Evolutionary conservation across 148 eudicot genomes (phyloP).

Genomic region (Chenopodium berlandieri): DNA sequence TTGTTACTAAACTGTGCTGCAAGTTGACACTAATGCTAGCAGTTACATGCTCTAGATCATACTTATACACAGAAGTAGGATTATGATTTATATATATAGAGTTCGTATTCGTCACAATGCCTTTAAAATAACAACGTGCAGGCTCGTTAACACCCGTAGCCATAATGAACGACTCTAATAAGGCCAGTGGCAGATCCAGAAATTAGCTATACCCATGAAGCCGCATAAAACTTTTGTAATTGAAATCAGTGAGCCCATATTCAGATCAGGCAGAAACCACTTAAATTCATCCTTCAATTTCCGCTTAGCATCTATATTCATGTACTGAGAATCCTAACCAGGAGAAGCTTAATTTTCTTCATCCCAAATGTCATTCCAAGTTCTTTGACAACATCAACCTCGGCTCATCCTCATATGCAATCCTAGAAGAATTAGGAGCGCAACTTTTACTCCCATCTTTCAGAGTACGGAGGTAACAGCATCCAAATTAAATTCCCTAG

Average conservation of each 20-base stretch:
- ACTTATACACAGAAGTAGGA: no score
- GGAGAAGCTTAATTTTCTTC: constrained; percentile 87
- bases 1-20: no score
- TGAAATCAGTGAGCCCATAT: constrained; percentile 82
- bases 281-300: constrained; percentile 92
- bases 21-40: no score
- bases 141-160: no score
- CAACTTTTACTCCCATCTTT: constrained; percentile 89
- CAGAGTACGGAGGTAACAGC: constrained; percentile 61
- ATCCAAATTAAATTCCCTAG: constrained; percentile 66
- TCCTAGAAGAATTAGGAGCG: constrained; percentile 80
- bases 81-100: no score
- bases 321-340: constrained; percentile 89
- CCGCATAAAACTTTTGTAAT: constrained; percentile 79
- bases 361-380: constrained; percentile 92
- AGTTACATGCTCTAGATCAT: no score
- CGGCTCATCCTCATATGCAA: constrained; percentile 92
- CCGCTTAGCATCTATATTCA: constrained; percentile 60
- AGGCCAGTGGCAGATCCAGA: no score
- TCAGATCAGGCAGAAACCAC: constrained; percentile 58
- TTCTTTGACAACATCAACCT: constrained; percentile 87
- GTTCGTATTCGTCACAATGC: no score
- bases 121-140: no score
- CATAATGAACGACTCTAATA: no score
- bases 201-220: constrained; percentile 74